These are phyloP conservation scores for Yarrowia keelungensis DNA, from an alignment of 805 yeast genomes.

Conservation along the genomic window DNA sequence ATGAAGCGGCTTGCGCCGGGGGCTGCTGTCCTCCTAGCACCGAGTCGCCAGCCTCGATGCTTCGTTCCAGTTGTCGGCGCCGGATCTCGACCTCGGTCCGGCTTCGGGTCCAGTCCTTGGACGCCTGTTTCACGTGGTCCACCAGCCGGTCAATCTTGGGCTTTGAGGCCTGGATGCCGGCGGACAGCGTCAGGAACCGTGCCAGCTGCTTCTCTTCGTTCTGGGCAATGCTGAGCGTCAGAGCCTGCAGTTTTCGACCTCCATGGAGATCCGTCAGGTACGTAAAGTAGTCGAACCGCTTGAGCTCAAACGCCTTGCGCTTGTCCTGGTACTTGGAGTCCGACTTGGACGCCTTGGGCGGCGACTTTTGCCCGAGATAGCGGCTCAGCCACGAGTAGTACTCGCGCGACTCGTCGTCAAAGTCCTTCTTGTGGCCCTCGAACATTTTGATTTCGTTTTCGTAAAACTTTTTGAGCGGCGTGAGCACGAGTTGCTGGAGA, in stretches of 20 bases:
- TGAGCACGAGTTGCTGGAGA: conserved; percentile 49
- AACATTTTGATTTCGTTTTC: conserved; percentile 54
- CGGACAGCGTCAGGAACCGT: conserved; percentile 46
- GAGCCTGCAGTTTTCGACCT: conserved; percentile 53
- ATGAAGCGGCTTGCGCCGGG: neutral
- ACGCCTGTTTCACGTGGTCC: conserved; percentile 49
- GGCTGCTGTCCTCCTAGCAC: neutral
- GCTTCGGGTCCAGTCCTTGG: conserved; percentile 52
- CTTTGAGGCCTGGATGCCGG: conserved; percentile 45
- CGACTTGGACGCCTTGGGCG: conserved; percentile 46
- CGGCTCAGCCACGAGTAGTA: conserved; percentile 56
- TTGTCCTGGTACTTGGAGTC: conserved; percentile 54
- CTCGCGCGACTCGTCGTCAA: conserved; percentile 55
- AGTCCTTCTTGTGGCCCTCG: conserved; percentile 53
- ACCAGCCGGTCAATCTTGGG: conserved; percentile 49
- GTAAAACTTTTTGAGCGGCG: conserved; percentile 52
- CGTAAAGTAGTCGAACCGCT: conserved; percentile 54
- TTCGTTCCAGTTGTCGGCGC: conserved; percentile 51
- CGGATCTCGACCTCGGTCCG: conserved; percentile 52
- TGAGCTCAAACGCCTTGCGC: conserved; percentile 52
- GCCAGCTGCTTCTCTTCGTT: conserved; percentile 51
- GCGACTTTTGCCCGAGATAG: conserved; percentile 51
- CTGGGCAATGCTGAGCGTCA: conserved; percentile 50
- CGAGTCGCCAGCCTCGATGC: conserved; percentile 41
- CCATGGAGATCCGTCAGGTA: conserved; percentile 54